Percentiles rank a stretch among this genome's conserved stretches.
Conservation (phyloP, 148 eudicot genomes). For the Amaranthus palmeri region DNA sequence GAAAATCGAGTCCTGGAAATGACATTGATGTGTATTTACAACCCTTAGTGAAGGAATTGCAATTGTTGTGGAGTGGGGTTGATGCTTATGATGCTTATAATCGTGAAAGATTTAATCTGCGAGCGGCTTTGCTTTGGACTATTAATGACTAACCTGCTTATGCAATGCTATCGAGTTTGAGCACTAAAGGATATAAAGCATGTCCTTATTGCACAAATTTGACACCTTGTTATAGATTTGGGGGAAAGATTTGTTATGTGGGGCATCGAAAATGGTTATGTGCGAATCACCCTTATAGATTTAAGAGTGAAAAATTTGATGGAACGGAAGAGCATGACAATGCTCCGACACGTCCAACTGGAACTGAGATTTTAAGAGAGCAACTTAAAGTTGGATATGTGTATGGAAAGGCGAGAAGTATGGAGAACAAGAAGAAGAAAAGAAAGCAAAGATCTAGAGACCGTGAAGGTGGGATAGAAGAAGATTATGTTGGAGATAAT, state of each 20-base stretch:
- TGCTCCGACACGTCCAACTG: not conserved
- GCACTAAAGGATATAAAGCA: constrained; percentile 15
- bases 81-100: constrained; percentile 10
- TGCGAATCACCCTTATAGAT: not conserved
- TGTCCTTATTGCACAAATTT: constrained; percentile 10
- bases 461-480: too few relatives aligned
- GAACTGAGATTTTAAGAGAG: not conserved
- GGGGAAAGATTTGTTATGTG: constrained; percentile 5
- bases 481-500: not conserved
- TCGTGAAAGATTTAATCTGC: not conserved
- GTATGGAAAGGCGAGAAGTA: not conserved
- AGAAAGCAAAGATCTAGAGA: too few relatives aligned
- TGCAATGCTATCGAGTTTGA: constrained; percentile 13
- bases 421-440: constrained; percentile 1
- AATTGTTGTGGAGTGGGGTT: constrained; percentile 15
- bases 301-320: constrained; percentile 8
- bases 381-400: not conserved
- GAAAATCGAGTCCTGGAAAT: not conserved
- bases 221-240: constrained; percentile 4
- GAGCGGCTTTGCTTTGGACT: not conserved
- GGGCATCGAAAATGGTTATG: constrained; percentile 9
- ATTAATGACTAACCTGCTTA: constrained; percentile 23
- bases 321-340: constrained; percentile 1
- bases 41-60: constrained; percentile 6
- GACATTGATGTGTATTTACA: not conserved